These are phyloP conservation scores for Neonothopanus nambi DNA, from an alignment of 1,284 basidiomycete species.

Conservation along the genomic window DNA sequence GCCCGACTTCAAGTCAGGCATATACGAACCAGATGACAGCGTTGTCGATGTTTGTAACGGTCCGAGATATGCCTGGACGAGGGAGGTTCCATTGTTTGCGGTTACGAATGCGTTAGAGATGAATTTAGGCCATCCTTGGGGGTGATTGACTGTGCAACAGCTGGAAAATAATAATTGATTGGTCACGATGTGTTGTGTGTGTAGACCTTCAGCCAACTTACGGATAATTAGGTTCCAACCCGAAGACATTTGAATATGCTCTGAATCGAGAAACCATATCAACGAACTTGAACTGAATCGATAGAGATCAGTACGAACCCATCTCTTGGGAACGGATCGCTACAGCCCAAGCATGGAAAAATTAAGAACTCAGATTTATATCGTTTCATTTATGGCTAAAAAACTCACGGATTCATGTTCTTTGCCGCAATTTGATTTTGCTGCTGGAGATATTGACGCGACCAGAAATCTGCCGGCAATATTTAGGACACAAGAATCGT, in stretches of 20 bases:
- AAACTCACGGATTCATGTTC: constrained; percentile 54
- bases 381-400: too few species aligned
- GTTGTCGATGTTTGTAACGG: constrained; percentile 47
- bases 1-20: not conserved
- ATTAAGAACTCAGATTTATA: not conserved
- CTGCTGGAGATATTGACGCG: constrained; percentile 58
- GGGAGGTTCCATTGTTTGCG: constrained; percentile 45
- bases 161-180: constrained; percentile 24
- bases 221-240: constrained; percentile 49
- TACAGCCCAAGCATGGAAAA: constrained; percentile 20
- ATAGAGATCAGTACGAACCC: constrained; percentile 33
- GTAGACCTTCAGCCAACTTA: too few species aligned
- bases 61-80: constrained; percentile 56
- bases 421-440: constrained; percentile 59
- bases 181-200: constrained; percentile 12
- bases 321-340: constrained; percentile 56
- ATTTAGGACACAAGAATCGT: not conserved
- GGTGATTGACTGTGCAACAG: constrained; percentile 62
- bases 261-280: constrained; percentile 25
- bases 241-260: constrained; percentile 58
- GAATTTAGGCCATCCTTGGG: constrained; percentile 64
- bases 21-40: constrained; percentile 39
- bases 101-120: constrained; percentile 55
- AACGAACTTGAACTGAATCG: not conserved
- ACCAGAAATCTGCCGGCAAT: constrained; percentile 53